Evolutionary conservation across 371 early-diverging fungal species (phyloP).

Genomic region (Synchytrium microbalum): DNA sequence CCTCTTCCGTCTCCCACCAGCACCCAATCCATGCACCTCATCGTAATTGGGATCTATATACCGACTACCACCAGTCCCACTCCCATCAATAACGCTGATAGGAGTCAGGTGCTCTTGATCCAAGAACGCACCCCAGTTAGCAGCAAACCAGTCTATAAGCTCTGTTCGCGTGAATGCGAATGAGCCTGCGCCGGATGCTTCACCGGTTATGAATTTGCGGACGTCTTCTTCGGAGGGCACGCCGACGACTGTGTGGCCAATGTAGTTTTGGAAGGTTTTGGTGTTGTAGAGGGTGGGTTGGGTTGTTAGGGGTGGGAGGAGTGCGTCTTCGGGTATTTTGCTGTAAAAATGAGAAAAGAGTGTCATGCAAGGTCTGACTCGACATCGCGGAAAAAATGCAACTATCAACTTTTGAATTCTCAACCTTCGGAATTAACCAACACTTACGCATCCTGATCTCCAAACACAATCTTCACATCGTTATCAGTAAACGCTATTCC

Average conservation of each 20-base stretch:
- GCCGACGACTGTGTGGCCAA: slow-evolving; percentile 55
- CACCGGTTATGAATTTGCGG: slow-evolving; percentile 39
- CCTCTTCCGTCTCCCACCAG: slow-evolving; percentile 35
- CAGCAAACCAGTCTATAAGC: slow-evolving; percentile 49
- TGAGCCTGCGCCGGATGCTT: slow-evolving; percentile 47
- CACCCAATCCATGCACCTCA: slow-evolving; percentile 3
- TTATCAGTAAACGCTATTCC: too few species aligned
- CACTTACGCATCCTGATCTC: not conserved
- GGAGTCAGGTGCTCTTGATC: slow-evolving; percentile 12
- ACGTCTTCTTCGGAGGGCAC: slow-evolving; percentile 78
- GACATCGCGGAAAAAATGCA: slow-evolving; percentile 65
- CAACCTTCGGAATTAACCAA: too few species aligned
- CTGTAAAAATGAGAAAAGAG: not conserved
- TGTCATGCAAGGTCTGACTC: slow-evolving; percentile 19
- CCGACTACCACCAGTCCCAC: slow-evolving; percentile 9
- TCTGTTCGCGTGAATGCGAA: slow-evolving; percentile 48
- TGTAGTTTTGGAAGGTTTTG: slow-evolving; percentile 44
- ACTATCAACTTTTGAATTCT: too few species aligned
- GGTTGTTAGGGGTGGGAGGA: slow-evolving; percentile 2
- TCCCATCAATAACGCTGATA: slow-evolving; percentile 21
- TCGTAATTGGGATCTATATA: slow-evolving; percentile 6
- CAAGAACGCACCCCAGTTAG: slow-evolving; percentile 36
- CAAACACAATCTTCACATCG: not conserved
- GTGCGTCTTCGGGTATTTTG: not conserved
- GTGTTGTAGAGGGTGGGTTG: slow-evolving; percentile 14